Evolutionary conservation across 1,139 yeast species (phyloP), one percentile per base, ranked within the genome.

Genomic region (Casaregolazyma suthepensis): DNA sequence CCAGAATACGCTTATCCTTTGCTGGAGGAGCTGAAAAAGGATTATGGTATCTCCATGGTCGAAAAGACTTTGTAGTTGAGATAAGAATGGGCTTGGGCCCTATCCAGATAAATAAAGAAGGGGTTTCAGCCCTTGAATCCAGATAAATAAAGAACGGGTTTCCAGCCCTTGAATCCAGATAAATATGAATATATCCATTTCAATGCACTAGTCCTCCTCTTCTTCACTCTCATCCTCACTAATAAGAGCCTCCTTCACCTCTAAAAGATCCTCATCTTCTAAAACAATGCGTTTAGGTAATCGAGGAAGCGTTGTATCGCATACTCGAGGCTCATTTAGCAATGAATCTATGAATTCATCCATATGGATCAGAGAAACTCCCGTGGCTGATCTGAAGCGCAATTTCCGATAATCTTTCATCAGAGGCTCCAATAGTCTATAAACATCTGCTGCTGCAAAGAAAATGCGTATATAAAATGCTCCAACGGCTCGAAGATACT

Each of bases 1-100:
- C 86, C 95, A 59, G 93, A 88, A 70, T 82, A 89, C 68, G 90
- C 90, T 69, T 85, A 87, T 64, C 93, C 98, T 60, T 80, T 93
- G 73, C 85, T 91, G 83, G 83, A 89, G 75, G 85, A 87, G 64
- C 82, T 93, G 76, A 89, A 89, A 80, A 95, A 89, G 56, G 85
- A 87, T 57, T 87, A 89, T 71, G 89, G 87, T 59, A 91, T 93
- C 65, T 90, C 75, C 79, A 79, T 91, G 72, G 83, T 82, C 62
- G 99, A 93, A 76, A 90, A 90, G 81, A 85, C 65, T 66, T 65
- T 69, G 50, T 49, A 49, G 45, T 13, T 23, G 37, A 13, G 13
- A 35, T 35, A 35, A 35, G 10, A 6, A 10, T 5, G 10, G 10
- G 10, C 5, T 26, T 5, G 31, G 10, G 10, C 9, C 10, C 31